A percentile compares a stretch with the other conserved stretches of the same genome.
These are phyloP conservation scores for Kodamaea ohmeri DNA, from an alignment of 1,139 yeast species.

Conservation along the genomic window DNA sequence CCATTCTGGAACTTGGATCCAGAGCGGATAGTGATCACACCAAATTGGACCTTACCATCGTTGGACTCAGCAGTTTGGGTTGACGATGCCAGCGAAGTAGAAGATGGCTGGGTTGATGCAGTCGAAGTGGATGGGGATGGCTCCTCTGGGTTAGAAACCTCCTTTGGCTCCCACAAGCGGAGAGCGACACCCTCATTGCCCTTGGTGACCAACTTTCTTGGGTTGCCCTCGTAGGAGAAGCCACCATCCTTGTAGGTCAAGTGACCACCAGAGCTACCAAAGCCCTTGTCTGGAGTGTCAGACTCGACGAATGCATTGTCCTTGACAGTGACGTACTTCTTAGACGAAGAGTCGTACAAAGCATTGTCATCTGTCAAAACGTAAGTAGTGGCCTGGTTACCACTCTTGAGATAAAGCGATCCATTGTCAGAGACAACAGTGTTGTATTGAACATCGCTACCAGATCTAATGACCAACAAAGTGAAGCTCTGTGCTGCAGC, in stretches of 20 bases:
- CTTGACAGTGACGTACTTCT: slow-evolving; percentile 16
- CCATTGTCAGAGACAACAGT: slow-evolving; percentile 13
- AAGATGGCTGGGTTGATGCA: neutral
- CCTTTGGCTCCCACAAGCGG: slow-evolving; percentile 4
- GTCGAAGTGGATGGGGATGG: slow-evolving; percentile 2
- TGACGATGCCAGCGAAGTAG: slow-evolving; percentile 2
- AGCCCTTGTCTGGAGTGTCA: slow-evolving; percentile 18
- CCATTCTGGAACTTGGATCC: slow-evolving; percentile 23
- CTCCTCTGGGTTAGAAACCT: slow-evolving; percentile 5
- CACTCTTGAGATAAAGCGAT: slow-evolving; percentile 19
- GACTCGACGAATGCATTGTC: slow-evolving; percentile 16
- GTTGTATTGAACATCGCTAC: slow-evolving; percentile 23
- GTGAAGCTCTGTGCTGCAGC: slow-evolving; percentile 23
- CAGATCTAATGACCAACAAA: slow-evolving; percentile 24
- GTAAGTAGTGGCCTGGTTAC: slow-evolving; percentile 15
- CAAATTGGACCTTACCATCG: slow-evolving; percentile 14
- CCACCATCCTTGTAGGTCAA: slow-evolving; percentile 15
- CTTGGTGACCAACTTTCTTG: slow-evolving; percentile 12
- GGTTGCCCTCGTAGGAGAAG: slow-evolving; percentile 17
- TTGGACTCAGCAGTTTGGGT: slow-evolving; percentile 4
- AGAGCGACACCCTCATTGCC: slow-evolving; percentile 15
- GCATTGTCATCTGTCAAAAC: slow-evolving; percentile 21
- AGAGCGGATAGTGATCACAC: slow-evolving; percentile 21
- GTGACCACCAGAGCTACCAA: slow-evolving; percentile 18
- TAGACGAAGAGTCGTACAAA: slow-evolving; percentile 21